phyloP scores from a whole-genome alignment of 768 basidiomycete genomes.

The Suillus cothurnatus region DNA sequence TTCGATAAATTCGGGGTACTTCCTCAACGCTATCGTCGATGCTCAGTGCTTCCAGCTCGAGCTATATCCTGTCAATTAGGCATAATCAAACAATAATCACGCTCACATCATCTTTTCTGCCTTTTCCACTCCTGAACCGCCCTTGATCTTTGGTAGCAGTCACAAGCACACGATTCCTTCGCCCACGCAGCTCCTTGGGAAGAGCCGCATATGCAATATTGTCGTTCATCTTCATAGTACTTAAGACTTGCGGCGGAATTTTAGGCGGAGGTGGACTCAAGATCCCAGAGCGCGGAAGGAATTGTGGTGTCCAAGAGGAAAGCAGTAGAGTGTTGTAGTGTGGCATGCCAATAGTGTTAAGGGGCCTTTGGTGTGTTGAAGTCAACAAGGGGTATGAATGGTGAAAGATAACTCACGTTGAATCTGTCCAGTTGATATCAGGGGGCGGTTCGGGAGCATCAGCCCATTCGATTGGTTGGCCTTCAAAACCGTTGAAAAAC shows the following conservation, averaged over 20 bases:
- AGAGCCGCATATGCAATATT: constrained; percentile 87
- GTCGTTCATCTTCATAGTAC: constrained; percentile 83
- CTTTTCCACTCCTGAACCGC: constrained; percentile 87
- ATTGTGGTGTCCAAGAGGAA: constrained; percentile 62
- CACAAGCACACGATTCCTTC: constrained; percentile 69
- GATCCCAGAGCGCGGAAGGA: constrained; percentile 48
- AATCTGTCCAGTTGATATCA: constrained; percentile 77
- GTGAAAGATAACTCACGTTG: constrained; percentile 57
- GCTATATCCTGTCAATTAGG: constrained; percentile 33
- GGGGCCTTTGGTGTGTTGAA: constrained; percentile 53
- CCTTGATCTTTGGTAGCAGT: constrained; percentile 57
- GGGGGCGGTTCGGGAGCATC: constrained; percentile 70
- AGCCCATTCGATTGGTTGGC: constrained; percentile 84
- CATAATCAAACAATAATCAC: neutral
- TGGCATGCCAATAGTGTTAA: constrained; percentile 89
- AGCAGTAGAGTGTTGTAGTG: constrained; percentile 75
- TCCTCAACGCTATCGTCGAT: constrained; percentile 57
- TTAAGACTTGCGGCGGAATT: constrained; percentile 78
- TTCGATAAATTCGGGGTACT: constrained; percentile 81
- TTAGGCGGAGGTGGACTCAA: constrained; percentile 69
- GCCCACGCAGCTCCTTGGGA: constrained; percentile 83
- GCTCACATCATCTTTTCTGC: constrained; percentile 49
- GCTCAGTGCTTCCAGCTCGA: constrained; percentile 54
- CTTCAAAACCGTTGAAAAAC: constrained; percentile 90
- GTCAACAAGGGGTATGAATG: neutral